Conservation (phyloP, 129 eudicot species). For the Ambrosia trifida region DNA sequence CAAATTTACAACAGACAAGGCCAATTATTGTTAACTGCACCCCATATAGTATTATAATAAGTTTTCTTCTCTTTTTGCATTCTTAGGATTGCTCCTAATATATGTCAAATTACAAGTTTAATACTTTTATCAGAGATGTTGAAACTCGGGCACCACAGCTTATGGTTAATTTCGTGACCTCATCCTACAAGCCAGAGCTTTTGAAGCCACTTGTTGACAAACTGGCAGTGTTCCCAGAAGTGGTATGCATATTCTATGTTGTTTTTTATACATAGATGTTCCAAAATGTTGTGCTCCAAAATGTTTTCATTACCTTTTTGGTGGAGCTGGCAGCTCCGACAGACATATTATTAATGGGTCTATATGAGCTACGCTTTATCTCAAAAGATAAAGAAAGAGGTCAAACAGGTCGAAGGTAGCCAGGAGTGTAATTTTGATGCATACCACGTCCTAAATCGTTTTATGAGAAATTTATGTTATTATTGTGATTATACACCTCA, state of each 20-base stretch:
- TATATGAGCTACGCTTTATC: no score
- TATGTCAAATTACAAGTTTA: conserved; percentile 12
- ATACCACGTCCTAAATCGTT: background rate
- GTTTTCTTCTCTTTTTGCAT: conserved; percentile 8
- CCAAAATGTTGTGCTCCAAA: background rate
- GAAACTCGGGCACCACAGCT: conserved; percentile 69
- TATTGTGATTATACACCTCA: background rate
- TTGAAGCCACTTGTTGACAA: conserved; percentile 80
- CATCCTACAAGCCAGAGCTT: conserved; percentile 80
- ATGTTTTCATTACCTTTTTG: no score
- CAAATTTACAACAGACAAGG: background rate
- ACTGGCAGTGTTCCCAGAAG: conserved; percentile 65
- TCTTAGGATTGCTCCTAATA: background rate
- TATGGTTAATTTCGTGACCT: conserved; percentile 96
- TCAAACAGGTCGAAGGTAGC: background rate
- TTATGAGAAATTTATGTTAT: background rate
- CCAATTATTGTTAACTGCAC: background rate
- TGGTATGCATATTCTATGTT: conserved; percentile 49
- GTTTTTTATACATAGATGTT: background rate
- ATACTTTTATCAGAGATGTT: conserved; percentile 48
- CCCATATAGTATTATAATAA: background rate
- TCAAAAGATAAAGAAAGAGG: background rate
- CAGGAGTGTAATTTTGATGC: background rate
- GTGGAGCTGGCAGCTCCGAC: no score
- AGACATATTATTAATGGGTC: no score